phyloP scores from a whole-genome alignment of 202 grass and related monocot species.

The Zizania palustris region DNA sequence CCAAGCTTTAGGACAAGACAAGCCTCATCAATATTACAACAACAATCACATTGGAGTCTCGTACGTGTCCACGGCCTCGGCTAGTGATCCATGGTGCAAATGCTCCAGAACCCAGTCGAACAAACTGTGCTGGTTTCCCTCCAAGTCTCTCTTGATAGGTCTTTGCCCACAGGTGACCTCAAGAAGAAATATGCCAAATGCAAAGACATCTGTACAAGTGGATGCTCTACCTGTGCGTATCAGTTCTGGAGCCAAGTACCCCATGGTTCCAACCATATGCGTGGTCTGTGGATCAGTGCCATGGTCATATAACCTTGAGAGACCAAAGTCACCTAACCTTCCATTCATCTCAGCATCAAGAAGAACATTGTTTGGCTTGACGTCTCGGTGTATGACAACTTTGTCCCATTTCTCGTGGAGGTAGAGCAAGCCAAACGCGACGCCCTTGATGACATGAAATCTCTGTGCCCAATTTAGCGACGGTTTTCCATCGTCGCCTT shows the following conservation, averaged over 20 bases:
- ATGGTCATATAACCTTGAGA: constrained; percentile 45
- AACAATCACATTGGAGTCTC: constrained; percentile 11
- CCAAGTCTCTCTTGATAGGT: constrained; percentile 5
- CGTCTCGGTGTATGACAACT: constrained; percentile 52
- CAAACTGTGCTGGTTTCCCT: constrained; percentile 13
- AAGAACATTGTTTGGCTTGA: constrained; percentile 53
- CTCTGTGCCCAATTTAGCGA: constrained; percentile 23
- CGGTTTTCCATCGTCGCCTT: neutral
- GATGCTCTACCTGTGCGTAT: constrained; percentile 35
- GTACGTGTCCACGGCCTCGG: neutral
- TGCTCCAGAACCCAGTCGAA: constrained; percentile 30
- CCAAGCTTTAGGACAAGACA: constrained; percentile 35
- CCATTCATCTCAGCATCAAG: constrained; percentile 52
- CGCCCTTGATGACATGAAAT: constrained; percentile 37
- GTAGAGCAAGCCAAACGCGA: constrained; percentile 45
- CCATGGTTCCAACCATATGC: constrained; percentile 33
- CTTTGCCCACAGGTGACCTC: constrained; percentile 28
- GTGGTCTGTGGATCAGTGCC: constrained; percentile 35
- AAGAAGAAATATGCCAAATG: constrained; percentile 41
- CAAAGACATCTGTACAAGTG: constrained; percentile 31
- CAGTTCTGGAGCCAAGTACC: constrained; percentile 39
- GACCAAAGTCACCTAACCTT: constrained; percentile 51
- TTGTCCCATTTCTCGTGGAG: constrained; percentile 55
- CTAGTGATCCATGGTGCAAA: constrained; percentile 13
- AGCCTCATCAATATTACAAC: constrained; percentile 3